Evolutionary conservation across 306 rosid species (phyloP), one percentile per base, ranked within the genome.

Genomic region (Crotalaria pallida): DNA sequence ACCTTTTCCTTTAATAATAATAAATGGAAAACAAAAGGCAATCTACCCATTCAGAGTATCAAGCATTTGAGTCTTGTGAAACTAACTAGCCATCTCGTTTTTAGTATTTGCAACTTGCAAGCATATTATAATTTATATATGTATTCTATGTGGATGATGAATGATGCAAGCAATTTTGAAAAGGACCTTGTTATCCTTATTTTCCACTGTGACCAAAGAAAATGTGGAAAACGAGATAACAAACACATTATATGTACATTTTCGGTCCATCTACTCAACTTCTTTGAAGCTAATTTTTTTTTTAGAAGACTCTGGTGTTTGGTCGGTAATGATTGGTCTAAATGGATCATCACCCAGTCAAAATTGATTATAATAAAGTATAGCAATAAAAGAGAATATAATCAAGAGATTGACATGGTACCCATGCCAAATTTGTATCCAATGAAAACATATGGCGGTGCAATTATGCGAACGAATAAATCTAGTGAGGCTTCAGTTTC

Each of bases 381-480:
- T n/a, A n/a, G n/a, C n/a, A n/a, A 33, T 27, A 47, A 3, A 67
- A 34, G 29, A 26, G 29, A 4, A n/a, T n/a, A n/a, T n/a, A 26
- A 26, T 26, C 29, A 0, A 27, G 62, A 66, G 52, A 38, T 43
- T 45, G 27, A 61, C 75, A 51, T 62, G 71, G 50, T 62, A 43
- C 78, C 76, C 49, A 55, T 22, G 17, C 27, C 26, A 12, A 26
- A 29, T 67, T 60, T 38, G 69, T 72, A 3, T 52, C 49, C 55
- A 44, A 56, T 69, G 12, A 27, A 19, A 11, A 9, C 67, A 58
- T 44, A 61, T 41, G 83, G 68, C 74, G 78, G 86, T 82, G 62
- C 53, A 52, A 68, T 69, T 63, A 16, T 47, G 11, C 22, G 33
- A 17, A 64, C n/a, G 0, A 34, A 7, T 7, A 50, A 41, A 43